Evolutionary conservation across 345 rosid genomes (phyloP).

Genomic region (Salix dunnii): DNA sequence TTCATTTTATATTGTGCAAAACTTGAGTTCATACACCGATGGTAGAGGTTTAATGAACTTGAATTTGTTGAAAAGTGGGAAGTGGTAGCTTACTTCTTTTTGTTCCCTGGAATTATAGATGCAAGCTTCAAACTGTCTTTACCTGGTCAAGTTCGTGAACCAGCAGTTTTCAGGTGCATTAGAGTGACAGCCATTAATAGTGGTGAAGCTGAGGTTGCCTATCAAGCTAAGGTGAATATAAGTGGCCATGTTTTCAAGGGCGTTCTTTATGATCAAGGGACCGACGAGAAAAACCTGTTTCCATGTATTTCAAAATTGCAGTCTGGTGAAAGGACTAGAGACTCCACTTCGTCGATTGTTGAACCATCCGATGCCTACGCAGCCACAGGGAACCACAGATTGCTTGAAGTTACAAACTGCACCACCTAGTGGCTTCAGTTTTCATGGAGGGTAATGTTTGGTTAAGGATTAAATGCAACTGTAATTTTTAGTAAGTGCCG

Average conservation of each 20-base stretch:
- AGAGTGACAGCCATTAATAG: slow-evolving; percentile 37
- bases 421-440: neutral
- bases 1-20: no score
- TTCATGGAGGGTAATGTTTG: neutral
- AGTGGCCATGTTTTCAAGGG: slow-evolving; percentile 56
- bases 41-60: no score
- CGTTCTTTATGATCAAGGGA: slow-evolving; percentile 59
- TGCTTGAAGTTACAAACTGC: slow-evolving; percentile 29
- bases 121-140: slow-evolving; percentile 40
- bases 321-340: slow-evolving; percentile 20
- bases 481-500: neutral
- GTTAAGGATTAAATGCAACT: neutral
- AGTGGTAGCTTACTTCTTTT: neutral
- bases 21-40: no score
- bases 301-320: slow-evolving; percentile 34
- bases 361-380: slow-evolving; percentile 23
- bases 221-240: slow-evolving; percentile 45
- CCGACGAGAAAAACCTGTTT: slow-evolving; percentile 43
- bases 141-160: slow-evolving; percentile 38
- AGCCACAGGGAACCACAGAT: slow-evolving; percentile 30
- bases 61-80: no score
- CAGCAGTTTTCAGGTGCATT: slow-evolving; percentile 45
- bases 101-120: slow-evolving; percentile 20
- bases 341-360: slow-evolving; percentile 33
- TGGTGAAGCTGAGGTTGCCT: slow-evolving; percentile 38